These are phyloP conservation scores for Syzygium malaccense DNA, from an alignment of 441 rosid genomes.

Conservation along the genomic window DNA sequence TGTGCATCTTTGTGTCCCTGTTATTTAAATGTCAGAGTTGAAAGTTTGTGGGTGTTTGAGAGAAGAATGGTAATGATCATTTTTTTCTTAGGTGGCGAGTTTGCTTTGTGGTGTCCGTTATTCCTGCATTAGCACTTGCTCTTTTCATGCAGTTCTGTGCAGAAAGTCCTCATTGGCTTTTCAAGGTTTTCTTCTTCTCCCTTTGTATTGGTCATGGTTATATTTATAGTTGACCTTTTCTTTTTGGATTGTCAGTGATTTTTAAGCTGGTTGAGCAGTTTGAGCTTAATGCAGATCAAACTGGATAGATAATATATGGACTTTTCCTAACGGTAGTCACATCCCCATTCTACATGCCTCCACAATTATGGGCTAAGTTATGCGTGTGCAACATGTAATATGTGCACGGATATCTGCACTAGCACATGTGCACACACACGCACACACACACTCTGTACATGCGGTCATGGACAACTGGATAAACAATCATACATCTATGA, in stretches of 20 bases:
- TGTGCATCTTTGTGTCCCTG: not conserved
- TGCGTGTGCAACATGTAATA: not conserved
- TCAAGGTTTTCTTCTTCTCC: slow-evolving; percentile 50
- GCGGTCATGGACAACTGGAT: not conserved
- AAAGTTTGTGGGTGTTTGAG: not conserved
- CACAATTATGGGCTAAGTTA: not conserved
- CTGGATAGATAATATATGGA: not conserved
- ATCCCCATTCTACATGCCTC: not conserved
- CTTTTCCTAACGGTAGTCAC: not conserved
- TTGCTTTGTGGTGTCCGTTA: slow-evolving; percentile 73
- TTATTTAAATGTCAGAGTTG: not conserved
- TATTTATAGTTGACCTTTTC: not conserved
- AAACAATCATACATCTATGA: not conserved
- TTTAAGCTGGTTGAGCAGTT: not conserved
- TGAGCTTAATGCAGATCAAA: not conserved
- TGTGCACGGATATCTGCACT: not conserved
- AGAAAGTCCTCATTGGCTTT: slow-evolving; percentile 97
- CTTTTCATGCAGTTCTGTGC: slow-evolving; percentile 66
- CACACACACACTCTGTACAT: not conserved
- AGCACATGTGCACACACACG: not conserved
- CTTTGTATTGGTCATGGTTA: not conserved
- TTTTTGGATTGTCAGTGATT: not conserved
- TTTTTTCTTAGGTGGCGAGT: slow-evolving; percentile 77
- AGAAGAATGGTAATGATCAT: not conserved
- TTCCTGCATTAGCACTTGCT: slow-evolving; percentile 84